Evolutionary conservation across 805 yeast genomes (phyloP).

Genomic region (Kodamaea laetipori): DNA sequence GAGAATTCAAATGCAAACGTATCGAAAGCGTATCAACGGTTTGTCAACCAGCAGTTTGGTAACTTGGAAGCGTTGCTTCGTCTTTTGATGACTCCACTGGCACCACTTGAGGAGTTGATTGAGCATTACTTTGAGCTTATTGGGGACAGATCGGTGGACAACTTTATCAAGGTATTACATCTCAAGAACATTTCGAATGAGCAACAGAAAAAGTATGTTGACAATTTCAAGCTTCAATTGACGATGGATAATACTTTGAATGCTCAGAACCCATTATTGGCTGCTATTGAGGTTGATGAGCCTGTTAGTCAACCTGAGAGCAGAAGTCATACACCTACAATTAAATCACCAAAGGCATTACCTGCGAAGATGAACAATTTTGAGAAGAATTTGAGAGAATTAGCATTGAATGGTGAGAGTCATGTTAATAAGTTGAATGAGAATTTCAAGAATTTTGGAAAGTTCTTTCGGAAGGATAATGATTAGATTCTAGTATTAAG

Average conservation of each 20-base stretch:
- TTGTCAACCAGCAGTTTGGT: constrained; percentile 43
- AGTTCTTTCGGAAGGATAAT: constrained; percentile 44
- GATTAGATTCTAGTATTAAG: constrained; percentile 7
- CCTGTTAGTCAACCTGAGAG: constrained; percentile 2
- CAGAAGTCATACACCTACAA: constrained; percentile 4
- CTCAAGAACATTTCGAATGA: constrained; percentile 55
- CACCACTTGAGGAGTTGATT: constrained; percentile 64
- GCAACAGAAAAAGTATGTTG: constrained; percentile 35
- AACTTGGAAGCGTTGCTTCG: constrained; percentile 67
- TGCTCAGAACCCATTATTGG: constrained; percentile 33
- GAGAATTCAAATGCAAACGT: constrained; percentile 22
- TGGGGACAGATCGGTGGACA: constrained; percentile 61
- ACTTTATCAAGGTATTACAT: constrained; percentile 64
- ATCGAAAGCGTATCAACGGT: constrained; percentile 39
- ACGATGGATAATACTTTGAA: constrained; percentile 27
- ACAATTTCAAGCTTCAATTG: constrained; percentile 39
- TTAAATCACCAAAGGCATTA: constrained; percentile 30
- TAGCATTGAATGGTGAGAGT: constrained; percentile 54
- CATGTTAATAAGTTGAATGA: constrained; percentile 67
- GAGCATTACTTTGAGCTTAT: constrained; percentile 65
- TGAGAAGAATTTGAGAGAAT: constrained; percentile 49
- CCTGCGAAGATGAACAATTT: constrained; percentile 40
- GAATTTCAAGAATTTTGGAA: constrained; percentile 63
- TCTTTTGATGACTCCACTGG: constrained; percentile 60
- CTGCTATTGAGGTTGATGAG: constrained; percentile 32